Percentiles rank a stretch among this genome's conserved stretches.
These are phyloP conservation scores for Pyricularia grisea DNA, from an alignment of 2,329 filamentous ascomycete species.

Conservation along the genomic window DNA sequence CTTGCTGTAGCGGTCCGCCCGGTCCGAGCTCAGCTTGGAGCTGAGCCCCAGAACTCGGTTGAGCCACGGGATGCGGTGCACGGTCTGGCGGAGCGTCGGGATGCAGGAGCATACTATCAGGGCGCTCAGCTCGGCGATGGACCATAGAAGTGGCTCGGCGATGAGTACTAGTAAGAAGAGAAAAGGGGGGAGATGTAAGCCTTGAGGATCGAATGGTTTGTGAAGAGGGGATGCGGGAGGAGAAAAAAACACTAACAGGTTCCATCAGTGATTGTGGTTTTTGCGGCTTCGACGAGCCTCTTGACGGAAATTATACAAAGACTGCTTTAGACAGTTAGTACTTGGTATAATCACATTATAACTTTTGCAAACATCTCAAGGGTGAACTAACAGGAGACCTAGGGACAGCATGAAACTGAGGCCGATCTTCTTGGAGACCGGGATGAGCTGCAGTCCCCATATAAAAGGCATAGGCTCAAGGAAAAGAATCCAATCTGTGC, in stretches of 20 bases:
- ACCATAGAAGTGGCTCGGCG: constrained; percentile 10
- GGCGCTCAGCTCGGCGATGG: constrained; percentile 10
- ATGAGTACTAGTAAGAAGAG: not conserved
- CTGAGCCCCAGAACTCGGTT: constrained; percentile 7
- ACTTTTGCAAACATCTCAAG: not conserved
- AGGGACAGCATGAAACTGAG: constrained; percentile 8
- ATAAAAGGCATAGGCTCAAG: constrained; percentile 9
- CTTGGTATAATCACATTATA: not conserved
- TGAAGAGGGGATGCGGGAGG: too few relatives aligned
- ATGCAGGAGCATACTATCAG: constrained; percentile 11
- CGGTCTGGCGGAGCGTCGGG: constrained; percentile 8
- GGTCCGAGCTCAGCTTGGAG: not conserved
- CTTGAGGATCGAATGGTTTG: too few relatives aligned
- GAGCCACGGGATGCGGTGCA: constrained; percentile 7
- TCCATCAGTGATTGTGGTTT: not conserved
- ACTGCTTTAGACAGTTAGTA: not conserved
- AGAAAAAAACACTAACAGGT: not conserved
- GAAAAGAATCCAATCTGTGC: constrained; percentile 8
- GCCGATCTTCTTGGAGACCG: constrained; percentile 6
- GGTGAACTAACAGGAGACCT: constrained; percentile 1
- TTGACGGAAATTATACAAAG: not conserved
- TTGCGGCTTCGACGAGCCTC: not conserved
- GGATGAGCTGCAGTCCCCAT: constrained; percentile 8
- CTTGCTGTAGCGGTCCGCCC: not conserved
- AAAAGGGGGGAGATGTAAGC: too few relatives aligned